Conservation (phyloP, 352 stramenopile genomes). For the Phytophthora palmivora region DNA sequence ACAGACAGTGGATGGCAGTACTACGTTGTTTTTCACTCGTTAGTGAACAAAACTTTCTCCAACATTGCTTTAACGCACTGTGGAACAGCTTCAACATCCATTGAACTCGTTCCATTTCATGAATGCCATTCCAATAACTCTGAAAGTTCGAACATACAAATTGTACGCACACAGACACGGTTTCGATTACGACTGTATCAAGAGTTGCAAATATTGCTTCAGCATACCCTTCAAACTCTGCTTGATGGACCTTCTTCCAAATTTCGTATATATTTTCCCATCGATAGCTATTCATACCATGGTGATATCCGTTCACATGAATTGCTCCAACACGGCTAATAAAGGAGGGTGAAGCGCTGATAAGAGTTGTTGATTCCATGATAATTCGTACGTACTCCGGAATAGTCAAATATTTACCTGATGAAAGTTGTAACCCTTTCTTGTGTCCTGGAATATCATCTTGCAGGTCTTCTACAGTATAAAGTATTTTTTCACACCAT, state of each 20-base stretch:
- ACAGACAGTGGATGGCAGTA: constrained; percentile 68
- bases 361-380: constrained; percentile 60
- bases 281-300: constrained; percentile 21
- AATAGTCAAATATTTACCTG: constrained; percentile 46
- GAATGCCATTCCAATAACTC: not conserved
- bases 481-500: constrained; percentile 65
- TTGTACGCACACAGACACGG: constrained; percentile 32
- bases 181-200: constrained; percentile 53
- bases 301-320: constrained; percentile 28
- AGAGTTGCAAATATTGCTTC: constrained; percentile 50
- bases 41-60: constrained; percentile 61
- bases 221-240: constrained; percentile 37
- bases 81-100: constrained; percentile 58
- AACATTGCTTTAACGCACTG: constrained; percentile 58
- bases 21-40: constrained; percentile 68
- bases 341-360: constrained; percentile 60
- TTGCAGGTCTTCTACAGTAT: constrained; percentile 32
- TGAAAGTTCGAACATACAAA: constrained; percentile 61
- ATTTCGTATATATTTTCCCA: constrained; percentile 40
- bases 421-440: constrained; percentile 44
- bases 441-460: constrained; percentile 14
- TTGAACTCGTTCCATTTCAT: constrained; percentile 22
- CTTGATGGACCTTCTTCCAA: constrained; percentile 51
- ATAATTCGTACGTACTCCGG: constrained; percentile 51
- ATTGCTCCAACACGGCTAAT: constrained; percentile 54